phyloP scores from a whole-genome alignment of 2,329 filamentous ascomycete species.

The Arthrobotrys musiformis region DNA sequence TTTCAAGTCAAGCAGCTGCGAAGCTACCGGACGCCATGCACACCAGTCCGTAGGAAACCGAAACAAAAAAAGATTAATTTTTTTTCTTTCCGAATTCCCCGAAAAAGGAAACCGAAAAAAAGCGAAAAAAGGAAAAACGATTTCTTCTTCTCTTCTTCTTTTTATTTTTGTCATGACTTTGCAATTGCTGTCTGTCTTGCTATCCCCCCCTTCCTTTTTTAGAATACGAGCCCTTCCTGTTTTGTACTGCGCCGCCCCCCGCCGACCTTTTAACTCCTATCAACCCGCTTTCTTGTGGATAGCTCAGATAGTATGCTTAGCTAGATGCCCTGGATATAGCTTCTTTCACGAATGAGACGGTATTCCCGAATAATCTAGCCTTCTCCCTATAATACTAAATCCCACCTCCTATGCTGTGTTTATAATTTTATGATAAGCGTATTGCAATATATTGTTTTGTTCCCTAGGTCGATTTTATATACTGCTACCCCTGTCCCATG shows the following conservation, averaged over 20 bases:
- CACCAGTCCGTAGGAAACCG: slow-evolving; percentile 64
- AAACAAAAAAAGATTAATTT: not conserved
- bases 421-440: not conserved
- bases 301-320: slow-evolving; percentile 48
- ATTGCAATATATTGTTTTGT: no score
- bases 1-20: slow-evolving; percentile 86
- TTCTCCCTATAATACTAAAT: not conserved
- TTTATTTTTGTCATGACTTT: slow-evolving; percentile 8
- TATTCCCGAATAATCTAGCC: not conserved
- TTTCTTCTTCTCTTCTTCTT: slow-evolving; percentile 10
- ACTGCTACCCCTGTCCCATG: no score
- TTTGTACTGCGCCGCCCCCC: slow-evolving; percentile 6
- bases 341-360: slow-evolving; percentile 51
- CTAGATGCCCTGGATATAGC: slow-evolving; percentile 53
- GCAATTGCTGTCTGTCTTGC: not conserved
- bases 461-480: not conserved
- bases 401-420: not conserved
- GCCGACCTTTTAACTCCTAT: not conserved
- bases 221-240: slow-evolving; percentile 29
- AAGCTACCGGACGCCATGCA: slow-evolving; percentile 68
- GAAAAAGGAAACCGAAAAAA: slow-evolving; percentile 23
- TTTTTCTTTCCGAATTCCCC: not conserved
- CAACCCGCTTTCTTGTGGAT: slow-evolving; percentile 30
- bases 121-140: slow-evolving; percentile 8
- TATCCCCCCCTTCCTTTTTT: slow-evolving; percentile 4